Percentiles rank a stretch among this genome's conserved stretches.
These are phyloP conservation scores for Drechslerella dactyloides DNA, from an alignment of 2,329 filamentous ascomycete species.

Conservation along the genomic window DNA sequence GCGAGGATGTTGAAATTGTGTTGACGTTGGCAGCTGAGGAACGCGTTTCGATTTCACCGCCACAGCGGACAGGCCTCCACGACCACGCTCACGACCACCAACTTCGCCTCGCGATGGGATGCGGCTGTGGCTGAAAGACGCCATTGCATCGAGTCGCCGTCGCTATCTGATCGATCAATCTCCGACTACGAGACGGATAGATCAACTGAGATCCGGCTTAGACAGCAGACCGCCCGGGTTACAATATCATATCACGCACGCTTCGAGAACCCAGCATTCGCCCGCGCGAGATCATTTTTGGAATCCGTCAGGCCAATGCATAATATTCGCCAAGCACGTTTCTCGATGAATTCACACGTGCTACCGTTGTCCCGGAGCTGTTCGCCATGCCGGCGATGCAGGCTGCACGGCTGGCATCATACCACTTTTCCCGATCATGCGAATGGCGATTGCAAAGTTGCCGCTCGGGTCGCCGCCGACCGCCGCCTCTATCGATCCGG, in stretches of 20 bases:
- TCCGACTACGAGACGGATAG: too few species aligned
- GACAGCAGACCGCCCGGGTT: too few species aligned
- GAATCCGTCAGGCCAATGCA: too few species aligned
- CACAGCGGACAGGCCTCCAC: not conserved
- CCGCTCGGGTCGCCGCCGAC: constrained; percentile 46
- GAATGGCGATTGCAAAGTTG: constrained; percentile 13
- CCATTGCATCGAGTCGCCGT: too few species aligned
- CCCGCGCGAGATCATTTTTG: too few species aligned
- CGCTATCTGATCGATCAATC: too few species aligned
- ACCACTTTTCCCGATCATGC: constrained; percentile 15
- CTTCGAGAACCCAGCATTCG: too few species aligned
- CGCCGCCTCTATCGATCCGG: not conserved
- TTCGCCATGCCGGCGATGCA: not conserved
- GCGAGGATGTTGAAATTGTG: constrained; percentile 4
- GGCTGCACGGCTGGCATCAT: not conserved
- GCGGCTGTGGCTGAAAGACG: too few species aligned
- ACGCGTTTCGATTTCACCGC: constrained; percentile 40
- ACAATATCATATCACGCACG: too few species aligned
- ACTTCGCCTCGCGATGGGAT: not conserved
- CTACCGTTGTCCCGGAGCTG: not conserved
- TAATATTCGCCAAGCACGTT: too few species aligned
- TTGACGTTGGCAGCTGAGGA: constrained; percentile 33
- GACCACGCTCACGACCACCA: not conserved
- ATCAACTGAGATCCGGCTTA: too few species aligned
- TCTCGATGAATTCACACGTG: too few species aligned